These are phyloP conservation scores for Colletotrichum cuscutae DNA, from an alignment of 2,329 filamentous ascomycete species.

Conservation along the genomic window DNA sequence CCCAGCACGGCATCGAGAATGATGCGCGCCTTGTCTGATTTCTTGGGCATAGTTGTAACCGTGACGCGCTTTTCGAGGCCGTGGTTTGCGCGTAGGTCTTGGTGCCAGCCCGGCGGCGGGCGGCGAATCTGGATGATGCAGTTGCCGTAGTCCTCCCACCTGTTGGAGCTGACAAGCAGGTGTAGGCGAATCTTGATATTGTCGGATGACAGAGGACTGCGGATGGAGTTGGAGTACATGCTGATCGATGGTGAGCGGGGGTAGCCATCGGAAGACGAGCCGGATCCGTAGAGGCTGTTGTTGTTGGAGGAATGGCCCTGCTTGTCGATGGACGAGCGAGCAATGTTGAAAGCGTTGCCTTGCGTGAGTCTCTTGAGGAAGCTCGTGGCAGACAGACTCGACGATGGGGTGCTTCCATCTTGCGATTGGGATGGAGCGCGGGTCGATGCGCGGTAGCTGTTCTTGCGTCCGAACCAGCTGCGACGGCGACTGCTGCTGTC, in stretches of 20 bases:
- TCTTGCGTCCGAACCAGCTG: conserved; percentile 71
- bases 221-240: conserved; percentile 60
- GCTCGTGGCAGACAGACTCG: conserved; percentile 73
- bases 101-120: conserved; percentile 71
- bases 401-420: conserved; percentile 72
- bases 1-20: conserved; percentile 87
- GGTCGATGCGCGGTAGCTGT: conserved; percentile 72
- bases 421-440: conserved; percentile 74
- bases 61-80: conserved; percentile 87
- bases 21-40: conserved; percentile 65
- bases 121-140: conserved; percentile 85
- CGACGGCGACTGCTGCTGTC: conserved; percentile 58
- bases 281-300: conserved; percentile 71
- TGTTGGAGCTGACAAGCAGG: conserved; percentile 76
- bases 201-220: conserved; percentile 72
- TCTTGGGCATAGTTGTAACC: conserved; percentile 76
- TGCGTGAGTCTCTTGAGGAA: conserved; percentile 83
- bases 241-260: conserved; percentile 69
- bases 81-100: conserved; percentile 68
- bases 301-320: conserved; percentile 60
- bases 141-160: conserved; percentile 93
- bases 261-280: conserved; percentile 60
- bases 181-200: conserved; percentile 91
- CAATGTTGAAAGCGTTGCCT: conserved; percentile 81
- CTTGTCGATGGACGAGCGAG: conserved; percentile 77